Base-by-base conservation (phyloP, 257 asterid species). In the Solanum corneliomulleri region DNA sequence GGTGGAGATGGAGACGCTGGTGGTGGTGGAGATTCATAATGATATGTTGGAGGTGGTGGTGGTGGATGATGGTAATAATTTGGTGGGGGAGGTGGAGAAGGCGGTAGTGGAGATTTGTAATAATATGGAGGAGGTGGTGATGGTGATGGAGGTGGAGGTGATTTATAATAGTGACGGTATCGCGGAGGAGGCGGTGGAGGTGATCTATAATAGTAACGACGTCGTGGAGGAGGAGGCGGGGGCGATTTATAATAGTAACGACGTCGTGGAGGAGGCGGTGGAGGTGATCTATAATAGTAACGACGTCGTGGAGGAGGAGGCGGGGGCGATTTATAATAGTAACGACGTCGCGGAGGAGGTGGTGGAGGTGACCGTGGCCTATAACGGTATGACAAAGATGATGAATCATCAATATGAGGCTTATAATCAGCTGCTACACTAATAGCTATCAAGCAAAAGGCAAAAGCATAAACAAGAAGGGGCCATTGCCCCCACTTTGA, bases 251-350 rank as follows among this genome's bases (percentile, higher is more conserved):
- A 68, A 68, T 68, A 0, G 74, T 27, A 1, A 27, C 0, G 11
- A 14, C 0, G 75, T 27, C 6, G 25, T 0, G 14, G 45, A 8
- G 8, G 3, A 70, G 44, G 77, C 0, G 2, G 39, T 1, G 44
- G 78, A 16, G 78, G 44, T 0, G 78, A 71, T 33, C 9, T 71
- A 33, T 33, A 71, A 4, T 33, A 4, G 78, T 71, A 9, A 33
- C 2, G 44, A 71, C 8, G 44, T 33, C 23, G 8, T 5, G 14
- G 78, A 3, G 8, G 11, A 14, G 44, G 78, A 1, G 13, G 37
- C 2, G 25, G 44, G 18, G 77, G 44, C 0, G 44, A 70, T 3
- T 33, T 70, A 33, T 70, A 31, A 70, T 33, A 31, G 44, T 33
- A 33, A 33, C 6, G 25, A 70, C 2, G 77, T 31, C 0, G 14